Evolutionary conservation across 495 filamentous ascomycete genomes (phyloP).

Genomic region (Xeromyces bisporus): DNA sequence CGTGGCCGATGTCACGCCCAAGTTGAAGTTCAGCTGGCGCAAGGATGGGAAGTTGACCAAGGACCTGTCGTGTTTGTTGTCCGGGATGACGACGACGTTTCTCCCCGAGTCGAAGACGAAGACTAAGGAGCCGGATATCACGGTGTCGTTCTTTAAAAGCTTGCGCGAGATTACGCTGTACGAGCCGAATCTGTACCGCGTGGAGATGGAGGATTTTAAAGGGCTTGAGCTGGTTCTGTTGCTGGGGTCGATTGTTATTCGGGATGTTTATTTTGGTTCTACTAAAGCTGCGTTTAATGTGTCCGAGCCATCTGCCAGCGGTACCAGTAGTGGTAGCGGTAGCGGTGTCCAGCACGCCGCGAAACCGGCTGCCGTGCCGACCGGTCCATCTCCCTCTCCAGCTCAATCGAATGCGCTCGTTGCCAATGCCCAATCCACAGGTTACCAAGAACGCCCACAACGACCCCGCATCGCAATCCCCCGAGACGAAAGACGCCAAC

Average conservation of each 20-base stretch:
- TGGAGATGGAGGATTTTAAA: constrained; percentile 90
- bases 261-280: constrained; percentile 62
- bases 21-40: constrained; percentile 77
- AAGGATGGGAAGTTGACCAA: constrained; percentile 74
- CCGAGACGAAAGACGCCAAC: constrained; percentile 6
- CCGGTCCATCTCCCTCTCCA: constrained; percentile 4
- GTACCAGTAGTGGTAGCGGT: too few relatives aligned
- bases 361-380: background rate
- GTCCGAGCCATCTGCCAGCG: constrained; percentile 22
- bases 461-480: constrained; percentile 7
- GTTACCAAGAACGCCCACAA: constrained; percentile 9
- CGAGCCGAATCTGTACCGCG: constrained; percentile 75
- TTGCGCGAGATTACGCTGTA: constrained; percentile 68
- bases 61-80: constrained; percentile 67
- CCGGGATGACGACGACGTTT: constrained; percentile 47
- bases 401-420: constrained; percentile 7
- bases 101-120: constrained; percentile 47
- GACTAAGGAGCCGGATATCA: constrained; percentile 85
- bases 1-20: constrained; percentile 53
- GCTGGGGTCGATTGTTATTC: constrained; percentile 68
- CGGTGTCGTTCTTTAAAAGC: constrained; percentile 59
- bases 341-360: constrained; percentile 3
- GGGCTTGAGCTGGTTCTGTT: constrained; percentile 79
- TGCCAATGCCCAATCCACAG: constrained; percentile 5
- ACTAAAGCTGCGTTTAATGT: constrained; percentile 67